Conservation (phyloP, 352 stramenopile genomes). For the Pilasporangium apinafurcum region DNA sequence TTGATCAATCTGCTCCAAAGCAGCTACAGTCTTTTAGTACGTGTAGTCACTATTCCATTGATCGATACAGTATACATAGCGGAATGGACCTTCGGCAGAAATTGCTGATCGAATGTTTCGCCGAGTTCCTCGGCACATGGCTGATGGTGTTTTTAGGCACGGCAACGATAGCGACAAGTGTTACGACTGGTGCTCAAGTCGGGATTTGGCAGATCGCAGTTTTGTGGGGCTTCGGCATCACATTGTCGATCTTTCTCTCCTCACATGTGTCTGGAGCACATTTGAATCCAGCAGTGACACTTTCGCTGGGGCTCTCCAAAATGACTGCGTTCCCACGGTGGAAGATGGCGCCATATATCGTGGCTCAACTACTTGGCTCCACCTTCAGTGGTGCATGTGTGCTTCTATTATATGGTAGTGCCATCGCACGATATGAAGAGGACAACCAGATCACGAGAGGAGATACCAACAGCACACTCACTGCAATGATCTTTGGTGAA, state of each 20-base stretch:
- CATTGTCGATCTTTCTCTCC: conserved; percentile 41
- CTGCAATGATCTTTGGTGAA: conserved; percentile 55
- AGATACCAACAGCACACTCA: conserved; percentile 29
- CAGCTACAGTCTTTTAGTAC: too few relatives aligned
- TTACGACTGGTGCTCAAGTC: neutral
- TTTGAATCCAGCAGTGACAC: conserved; percentile 61
- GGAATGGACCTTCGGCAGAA: conserved; percentile 5
- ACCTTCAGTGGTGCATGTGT: conserved; percentile 34
- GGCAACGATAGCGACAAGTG: neutral
- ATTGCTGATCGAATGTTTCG: conserved; percentile 24
- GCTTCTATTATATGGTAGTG: conserved; percentile 32
- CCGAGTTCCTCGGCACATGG: conserved; percentile 32
- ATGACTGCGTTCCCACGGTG: conserved; percentile 17
- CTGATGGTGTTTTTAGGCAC: conserved; percentile 29
- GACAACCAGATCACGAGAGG: conserved; percentile 30
- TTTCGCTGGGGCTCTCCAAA: conserved; percentile 39
- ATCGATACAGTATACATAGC: neutral
- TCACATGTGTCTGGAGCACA: conserved; percentile 49
- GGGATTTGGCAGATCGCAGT: conserved; percentile 11
- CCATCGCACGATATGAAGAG: conserved; percentile 48
- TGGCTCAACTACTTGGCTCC: conserved; percentile 49
- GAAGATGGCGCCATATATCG: conserved; percentile 52
- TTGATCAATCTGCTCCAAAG: too few relatives aligned
- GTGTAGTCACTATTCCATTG: neutral
- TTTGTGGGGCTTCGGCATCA: conserved; percentile 33